These are phyloP conservation scores for Naganishia antarctica DNA, from an alignment of 768 basidiomycete genomes.

Conservation along the genomic window DNA sequence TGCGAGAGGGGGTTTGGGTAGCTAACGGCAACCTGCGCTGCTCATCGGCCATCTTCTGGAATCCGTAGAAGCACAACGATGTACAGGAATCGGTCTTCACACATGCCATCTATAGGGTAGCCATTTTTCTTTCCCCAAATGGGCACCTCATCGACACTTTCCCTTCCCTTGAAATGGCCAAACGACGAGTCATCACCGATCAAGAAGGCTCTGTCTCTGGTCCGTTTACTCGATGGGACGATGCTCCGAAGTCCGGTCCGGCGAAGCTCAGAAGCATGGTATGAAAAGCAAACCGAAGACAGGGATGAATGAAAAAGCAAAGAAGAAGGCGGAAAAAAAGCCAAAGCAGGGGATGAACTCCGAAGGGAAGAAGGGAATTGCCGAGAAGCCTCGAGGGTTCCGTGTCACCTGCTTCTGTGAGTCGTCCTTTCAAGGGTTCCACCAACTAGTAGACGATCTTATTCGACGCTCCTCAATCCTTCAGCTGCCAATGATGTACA, in stretches of 20 bases:
- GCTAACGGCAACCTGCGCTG: too few relatives aligned
- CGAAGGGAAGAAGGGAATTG: background rate
- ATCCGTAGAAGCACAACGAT: background rate
- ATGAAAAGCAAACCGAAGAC: background rate
- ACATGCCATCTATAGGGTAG: background rate
- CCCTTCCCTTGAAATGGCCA: background rate
- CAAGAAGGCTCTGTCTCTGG: conserved; percentile 5
- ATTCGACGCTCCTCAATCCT: too few relatives aligned
- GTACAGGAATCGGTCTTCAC: background rate
- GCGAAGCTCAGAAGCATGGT: background rate
- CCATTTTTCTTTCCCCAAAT: background rate
- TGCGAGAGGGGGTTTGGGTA: too few relatives aligned
- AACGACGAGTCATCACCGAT: conserved; percentile 7
- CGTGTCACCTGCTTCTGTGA: background rate
- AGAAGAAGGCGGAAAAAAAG: background rate
- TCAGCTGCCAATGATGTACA: too few relatives aligned
- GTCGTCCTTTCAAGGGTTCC: too few relatives aligned
- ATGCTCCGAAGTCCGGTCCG: conserved; percentile 14
- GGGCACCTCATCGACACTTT: background rate
- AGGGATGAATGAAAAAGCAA: conserved; percentile 6
- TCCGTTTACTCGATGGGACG: background rate
- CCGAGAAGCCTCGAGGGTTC: conserved; percentile 3
- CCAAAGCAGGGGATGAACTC: background rate
- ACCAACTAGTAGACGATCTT: too few relatives aligned
- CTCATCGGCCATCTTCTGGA: too few relatives aligned